These are phyloP conservation scores for Raddia distichophylla DNA, from an alignment of 176 grass and related monocot species.

Conservation along the genomic window DNA sequence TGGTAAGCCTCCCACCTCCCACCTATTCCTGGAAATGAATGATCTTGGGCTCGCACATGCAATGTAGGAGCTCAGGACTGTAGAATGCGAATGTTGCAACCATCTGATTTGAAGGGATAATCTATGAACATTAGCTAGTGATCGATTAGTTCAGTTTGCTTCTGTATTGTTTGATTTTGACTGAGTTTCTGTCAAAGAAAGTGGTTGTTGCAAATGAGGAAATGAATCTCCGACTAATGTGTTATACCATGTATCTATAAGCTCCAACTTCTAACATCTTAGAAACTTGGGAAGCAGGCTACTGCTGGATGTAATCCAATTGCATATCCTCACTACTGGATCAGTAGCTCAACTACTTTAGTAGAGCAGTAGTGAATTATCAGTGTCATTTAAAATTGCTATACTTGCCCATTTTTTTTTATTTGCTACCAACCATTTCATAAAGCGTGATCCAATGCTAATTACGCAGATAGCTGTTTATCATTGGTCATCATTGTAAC, in stretches of 20 bases:
- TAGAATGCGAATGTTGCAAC: neutral
- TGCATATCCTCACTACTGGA: neutral
- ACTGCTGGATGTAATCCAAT: neutral
- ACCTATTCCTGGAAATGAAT: neutral
- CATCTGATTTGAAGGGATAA: neutral
- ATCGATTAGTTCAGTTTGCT: neutral
- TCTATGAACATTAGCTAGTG: neutral
- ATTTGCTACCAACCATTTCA: neutral
- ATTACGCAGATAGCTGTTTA: neutral
- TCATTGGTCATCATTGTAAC: neutral
- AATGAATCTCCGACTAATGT: neutral
- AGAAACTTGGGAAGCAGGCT: neutral
- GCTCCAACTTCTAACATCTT: neutral
- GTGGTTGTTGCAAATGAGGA: neutral
- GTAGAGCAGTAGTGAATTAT: neutral
- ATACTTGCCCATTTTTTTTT: neutral
- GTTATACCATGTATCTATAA: neutral
- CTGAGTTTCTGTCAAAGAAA: neutral
- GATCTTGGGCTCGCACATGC: neutral
- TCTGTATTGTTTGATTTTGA: neutral
- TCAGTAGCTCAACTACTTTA: neutral
- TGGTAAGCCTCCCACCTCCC: constrained; percentile 45
- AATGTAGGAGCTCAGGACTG: constrained; percentile 27
- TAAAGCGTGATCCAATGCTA: constrained; percentile 1
- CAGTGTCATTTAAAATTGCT: neutral